Base-by-base conservation (phyloP, 2,329 filamentous ascomycete genomes). In the Raffaelea ambrosiae region DNA sequence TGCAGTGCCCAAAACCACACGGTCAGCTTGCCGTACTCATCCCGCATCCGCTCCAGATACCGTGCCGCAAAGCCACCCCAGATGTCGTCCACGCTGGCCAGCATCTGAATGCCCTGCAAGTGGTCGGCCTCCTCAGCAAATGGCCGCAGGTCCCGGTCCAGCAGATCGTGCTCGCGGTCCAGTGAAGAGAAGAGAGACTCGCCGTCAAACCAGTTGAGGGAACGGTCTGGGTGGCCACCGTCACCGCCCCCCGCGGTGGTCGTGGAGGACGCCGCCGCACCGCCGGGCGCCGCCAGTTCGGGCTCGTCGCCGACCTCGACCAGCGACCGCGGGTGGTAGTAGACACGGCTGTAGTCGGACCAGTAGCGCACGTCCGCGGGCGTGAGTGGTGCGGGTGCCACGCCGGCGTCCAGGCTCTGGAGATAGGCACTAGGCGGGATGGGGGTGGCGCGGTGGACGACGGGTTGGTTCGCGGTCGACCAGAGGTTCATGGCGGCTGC, bases 291-390 rank as follows among this genome's bases (percentile, higher is more conserved):
- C 16, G 44, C 20, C 4, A 38, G 22, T 41, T 51, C 49, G 9
- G 52, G 52, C 52, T 53, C 52, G 43, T 52, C 49, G 13, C 52
- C 54, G 14, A 97, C 72, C 61, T 95, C 90, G 10, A 95, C 74
- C 47, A 95, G 79, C 13, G 89, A 95, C 47, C 79, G 81, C 9
- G 93, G 93, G 61, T 97, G 90, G 62, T 86, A 96, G 66, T 82
- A 98, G n/a, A 93, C 78, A 22, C 88, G 81, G 56, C 88, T 94
- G 66, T 89, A 97, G 65, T 98, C 93, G 29, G 89, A 95, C 91
- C 93, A 98, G 68, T 93, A 97, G 47, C 88, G 80, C n/a, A 97
- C 86, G 11, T 79, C 77, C 7, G 81, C 77, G 1, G 81, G 73
- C 1, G 76, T 84, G 19, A 95, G 73, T 40, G 52, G 44, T 46